Base-by-base conservation (phyloP, 108 stramenopile genomes). In the Cylindrotheca closterium region DNA sequence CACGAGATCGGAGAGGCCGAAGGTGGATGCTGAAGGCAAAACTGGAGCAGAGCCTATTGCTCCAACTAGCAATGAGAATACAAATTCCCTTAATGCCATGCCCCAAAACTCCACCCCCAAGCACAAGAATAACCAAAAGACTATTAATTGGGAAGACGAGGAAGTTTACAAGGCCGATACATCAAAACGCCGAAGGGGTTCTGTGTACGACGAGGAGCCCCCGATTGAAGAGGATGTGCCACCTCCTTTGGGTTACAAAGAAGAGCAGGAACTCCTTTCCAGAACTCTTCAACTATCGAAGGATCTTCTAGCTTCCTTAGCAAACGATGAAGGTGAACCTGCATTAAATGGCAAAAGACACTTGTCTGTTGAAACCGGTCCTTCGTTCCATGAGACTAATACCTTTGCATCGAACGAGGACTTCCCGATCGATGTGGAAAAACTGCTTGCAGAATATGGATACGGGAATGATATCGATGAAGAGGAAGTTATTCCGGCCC, bases 281-380 rank as follows among this genome's bases (percentile, higher is more conserved):
- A 28, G 66, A 15, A 74, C 73, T 1, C 60, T 74, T 19, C 51
- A 74, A 48, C 54, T 74, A 18, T 74, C 73, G 17, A 67, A 67
- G 34, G 66, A 59, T 25, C 48, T 74, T 8, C 47, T 74, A 26
- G 60, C 64, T 19, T 67, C 65, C 25, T 37, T 67, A 17, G 55
- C 54, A 19, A 47, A 67, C 27, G 47, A 67, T 18, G 65, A 67
- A 30, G n/a, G n/a, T n/a, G n/a, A n/a, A n/a, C n/a, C n/a, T n/a
- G n/a, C n/a, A n/a, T n/a, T n/a, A n/a, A n/a, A n/a, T n/a, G n/a
- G n/a, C n/a, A n/a, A n/a, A n/a, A n/a, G n/a, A n/a, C n/a, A n/a
- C n/a, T n/a, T n/a, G n/a, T n/a, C n/a, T n/a, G 55, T 57, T 1
- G 37, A 42, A 10, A 42, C 37, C 37, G 37, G 37, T 10, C 10